Base-by-base conservation (phyloP, 257 asterid species). In the Echites panduratus region DNA sequence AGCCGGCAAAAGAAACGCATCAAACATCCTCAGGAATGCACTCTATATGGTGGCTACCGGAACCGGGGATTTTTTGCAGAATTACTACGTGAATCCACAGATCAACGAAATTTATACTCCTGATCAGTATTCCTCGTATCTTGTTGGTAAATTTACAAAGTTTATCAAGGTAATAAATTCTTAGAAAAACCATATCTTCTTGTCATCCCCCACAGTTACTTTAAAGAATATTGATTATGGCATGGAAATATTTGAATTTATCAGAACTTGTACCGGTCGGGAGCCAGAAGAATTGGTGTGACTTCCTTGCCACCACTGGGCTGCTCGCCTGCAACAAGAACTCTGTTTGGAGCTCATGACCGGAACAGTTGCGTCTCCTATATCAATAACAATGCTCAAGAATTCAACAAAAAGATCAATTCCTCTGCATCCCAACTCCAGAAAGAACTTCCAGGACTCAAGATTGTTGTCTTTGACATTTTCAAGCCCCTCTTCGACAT, bases 261-360 rank as follows among this genome's bases (percentile, higher is more conserved):
- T 26, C 38, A 94, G 96, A 80, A 75, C 58, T 74, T 94, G 69
- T 79, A 94, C 64, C 90, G 96, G 5, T 47, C 74, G 32, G 99
- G 99, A 83, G 99, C 97, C 0, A 89, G 97, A 75, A 86, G 85
- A 75, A 94, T 94, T 12, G 99, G 99, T 45, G 96, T 86, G 65
- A 94, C 96, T 52, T 91, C 99, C 57, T 86, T 94, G 2, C 97
- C 99, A 49, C 99, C 99, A 56, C 19, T 84, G 49, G 99, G 98
- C 3, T 94, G 98, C 81, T 83, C 91, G 0, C 98, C 97, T 0
- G 87, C 89, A 13, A 83, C 99, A 20, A 85, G 93, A 80, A 94
- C 96, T 5, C 29, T 91, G 71, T 94, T 91, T 73, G 97, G 97
- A 6, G 84, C 24, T 71, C 87, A 82, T 64, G 74, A 70, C 0